Conservation (phyloP, 352 stramenopile genomes). For the Lagenidium giganteum region DNA sequence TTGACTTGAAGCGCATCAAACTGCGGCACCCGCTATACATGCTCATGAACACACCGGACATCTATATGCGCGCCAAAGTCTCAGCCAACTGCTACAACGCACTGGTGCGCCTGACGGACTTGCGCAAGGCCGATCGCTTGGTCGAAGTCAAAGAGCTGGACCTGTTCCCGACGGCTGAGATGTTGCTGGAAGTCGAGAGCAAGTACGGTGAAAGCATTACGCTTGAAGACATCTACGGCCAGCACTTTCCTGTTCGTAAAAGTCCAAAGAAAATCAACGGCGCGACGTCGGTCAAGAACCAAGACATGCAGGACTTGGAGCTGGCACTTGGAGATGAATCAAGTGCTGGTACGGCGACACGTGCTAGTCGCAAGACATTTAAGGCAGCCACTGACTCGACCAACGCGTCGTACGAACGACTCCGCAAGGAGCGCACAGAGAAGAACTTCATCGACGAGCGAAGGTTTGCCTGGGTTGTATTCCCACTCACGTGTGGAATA, state of each 20-base stretch:
- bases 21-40: conserved; percentile 72
- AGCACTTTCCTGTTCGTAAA: neutral
- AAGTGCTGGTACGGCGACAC: neutral
- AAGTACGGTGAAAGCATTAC: conserved; percentile 91
- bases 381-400: conserved; percentile 76
- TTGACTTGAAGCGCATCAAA: conserved; percentile 89
- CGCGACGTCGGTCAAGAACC: neutral
- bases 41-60: conserved; percentile 69
- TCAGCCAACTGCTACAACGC: conserved; percentile 75
- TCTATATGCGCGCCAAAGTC: conserved; percentile 89
- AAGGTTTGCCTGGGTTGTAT: no score
- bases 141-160: conserved; percentile 51
- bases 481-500: conserved; percentile 1
- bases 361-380: conserved; percentile 14
- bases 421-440: conserved; percentile 29
- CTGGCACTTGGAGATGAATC: neutral
- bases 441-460: conserved; percentile 64
- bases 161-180: conserved; percentile 69
- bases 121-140: conserved; percentile 51
- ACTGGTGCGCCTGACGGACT: conserved; percentile 55
- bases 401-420: conserved; percentile 63
- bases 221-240: conserved; percentile 82
- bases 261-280: neutral
- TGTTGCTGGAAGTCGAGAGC: conserved; percentile 85
- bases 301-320: no score